Evolutionary conservation across 768 basidiomycete species (phyloP).

Genomic region (Russula sp.): DNA sequence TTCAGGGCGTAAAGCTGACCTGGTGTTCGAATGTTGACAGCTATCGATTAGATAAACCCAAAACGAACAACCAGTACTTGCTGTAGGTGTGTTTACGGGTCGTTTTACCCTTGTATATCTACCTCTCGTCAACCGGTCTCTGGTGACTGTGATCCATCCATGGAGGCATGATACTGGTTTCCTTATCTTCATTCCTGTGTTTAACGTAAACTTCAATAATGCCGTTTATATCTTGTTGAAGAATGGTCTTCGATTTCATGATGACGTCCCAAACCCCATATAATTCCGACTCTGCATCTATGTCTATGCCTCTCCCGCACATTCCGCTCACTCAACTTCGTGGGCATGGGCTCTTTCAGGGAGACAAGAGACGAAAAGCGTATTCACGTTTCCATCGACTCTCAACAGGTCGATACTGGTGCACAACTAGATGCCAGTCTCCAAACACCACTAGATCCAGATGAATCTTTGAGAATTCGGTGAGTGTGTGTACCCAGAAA

Average conservation of each 20-base stretch:
- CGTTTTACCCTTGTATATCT: too few relatives aligned
- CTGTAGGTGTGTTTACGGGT: too few relatives aligned
- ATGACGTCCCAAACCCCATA: background rate
- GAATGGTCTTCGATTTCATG: background rate
- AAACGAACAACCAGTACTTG: too few relatives aligned
- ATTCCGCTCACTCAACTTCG: too few relatives aligned
- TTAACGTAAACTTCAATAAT: background rate
- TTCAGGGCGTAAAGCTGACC: too few relatives aligned
- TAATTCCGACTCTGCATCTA: background rate
- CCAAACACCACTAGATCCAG: conserved; percentile 46
- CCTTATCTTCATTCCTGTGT: background rate
- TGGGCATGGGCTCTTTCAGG: conserved; percentile 18
- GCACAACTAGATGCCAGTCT: conserved; percentile 54
- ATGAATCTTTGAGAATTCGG: conserved; percentile 53
- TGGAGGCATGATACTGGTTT: background rate
- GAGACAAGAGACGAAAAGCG: conserved; percentile 19
- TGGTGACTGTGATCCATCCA: too few relatives aligned
- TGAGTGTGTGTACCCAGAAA: background rate
- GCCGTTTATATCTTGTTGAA: background rate
- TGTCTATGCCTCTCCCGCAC: too few relatives aligned
- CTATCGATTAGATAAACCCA: too few relatives aligned
- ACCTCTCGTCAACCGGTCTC: too few relatives aligned
- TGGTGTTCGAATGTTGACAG: too few relatives aligned
- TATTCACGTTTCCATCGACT: conserved; percentile 39
- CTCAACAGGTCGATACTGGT: conserved; percentile 57